phyloP scores from a whole-genome alignment of 495 filamentous ascomycete genomes.

The Aspergillus mulundensis region DNA sequence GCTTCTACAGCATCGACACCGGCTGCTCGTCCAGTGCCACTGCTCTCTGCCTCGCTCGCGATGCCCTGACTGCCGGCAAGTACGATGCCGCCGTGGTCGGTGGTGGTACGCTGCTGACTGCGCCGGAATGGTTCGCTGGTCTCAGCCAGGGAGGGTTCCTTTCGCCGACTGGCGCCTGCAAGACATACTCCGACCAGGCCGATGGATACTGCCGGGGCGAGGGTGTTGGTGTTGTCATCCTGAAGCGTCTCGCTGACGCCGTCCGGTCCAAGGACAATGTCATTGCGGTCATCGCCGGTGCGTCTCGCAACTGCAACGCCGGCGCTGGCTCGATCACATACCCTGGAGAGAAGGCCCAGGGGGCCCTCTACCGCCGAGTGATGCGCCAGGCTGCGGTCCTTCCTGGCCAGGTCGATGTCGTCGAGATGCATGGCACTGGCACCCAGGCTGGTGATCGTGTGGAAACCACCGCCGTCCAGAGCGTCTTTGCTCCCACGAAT shows the following conservation, averaged over 20 bases:
- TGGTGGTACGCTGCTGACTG: background rate
- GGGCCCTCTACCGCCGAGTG: constrained; percentile 39
- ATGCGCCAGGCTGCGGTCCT: constrained; percentile 40
- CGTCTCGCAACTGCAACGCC: constrained; percentile 36
- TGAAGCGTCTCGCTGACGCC: constrained; percentile 3
- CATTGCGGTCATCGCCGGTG: constrained; percentile 12
- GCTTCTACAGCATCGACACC: constrained; percentile 3
- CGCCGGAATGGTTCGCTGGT: constrained; percentile 1
- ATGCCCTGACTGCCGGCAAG: background rate
- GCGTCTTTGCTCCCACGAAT: constrained; percentile 19
- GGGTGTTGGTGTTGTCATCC: constrained; percentile 1
- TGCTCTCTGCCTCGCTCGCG: background rate
- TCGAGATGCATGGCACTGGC: constrained; percentile 49
- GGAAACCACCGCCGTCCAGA: constrained; percentile 25
- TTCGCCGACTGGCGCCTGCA: background rate
- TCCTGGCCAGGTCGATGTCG: constrained; percentile 44
- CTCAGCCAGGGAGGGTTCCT: background rate
- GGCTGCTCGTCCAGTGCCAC: constrained; percentile 6
- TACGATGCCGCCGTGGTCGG: background rate
- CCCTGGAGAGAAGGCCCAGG: constrained; percentile 46
- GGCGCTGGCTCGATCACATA: constrained; percentile 37
- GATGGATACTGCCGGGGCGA: constrained; percentile 8
- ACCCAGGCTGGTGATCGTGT: constrained; percentile 35
- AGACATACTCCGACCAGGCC: background rate
- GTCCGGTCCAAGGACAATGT: constrained; percentile 3